A percentile compares a stretch with the other conserved stretches of the same genome.
phyloP scores from a whole-genome alignment of 768 basidiomycete species.

The Collybia sordida region DNA sequence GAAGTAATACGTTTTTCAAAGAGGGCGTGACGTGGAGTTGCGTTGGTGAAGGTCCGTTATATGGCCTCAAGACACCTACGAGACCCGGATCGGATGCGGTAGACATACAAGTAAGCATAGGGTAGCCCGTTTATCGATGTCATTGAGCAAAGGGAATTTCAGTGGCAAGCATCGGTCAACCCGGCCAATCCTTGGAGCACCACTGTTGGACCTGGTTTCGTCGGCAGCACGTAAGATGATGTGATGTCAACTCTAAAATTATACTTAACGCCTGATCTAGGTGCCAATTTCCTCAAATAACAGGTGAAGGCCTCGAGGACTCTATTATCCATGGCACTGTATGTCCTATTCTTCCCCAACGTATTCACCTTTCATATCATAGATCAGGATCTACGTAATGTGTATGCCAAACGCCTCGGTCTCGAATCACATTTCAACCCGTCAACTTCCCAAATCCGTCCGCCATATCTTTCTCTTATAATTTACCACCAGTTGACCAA shows the following conservation, averaged over 20 bases:
- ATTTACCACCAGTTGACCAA: background rate
- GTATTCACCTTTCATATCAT: background rate
- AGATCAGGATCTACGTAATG: slow-evolving; percentile 40
- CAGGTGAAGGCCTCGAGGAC: slow-evolving; percentile 42
- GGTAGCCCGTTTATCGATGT: background rate
- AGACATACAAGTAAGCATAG: slow-evolving; percentile 31
- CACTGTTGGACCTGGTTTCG: slow-evolving; percentile 43
- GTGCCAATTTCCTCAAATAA: slow-evolving; percentile 52
- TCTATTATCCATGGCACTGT: slow-evolving; percentile 43
- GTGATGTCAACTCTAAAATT: background rate
- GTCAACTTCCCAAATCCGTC: slow-evolving; percentile 14
- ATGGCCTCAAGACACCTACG: slow-evolving; percentile 25
- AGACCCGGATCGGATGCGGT: slow-evolving; percentile 25
- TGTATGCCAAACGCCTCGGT: slow-evolving; percentile 41
- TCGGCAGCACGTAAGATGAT: slow-evolving; percentile 35
- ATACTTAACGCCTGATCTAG: slow-evolving; percentile 17
- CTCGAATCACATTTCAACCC: slow-evolving; percentile 33
- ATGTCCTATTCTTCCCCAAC: slow-evolving; percentile 5
- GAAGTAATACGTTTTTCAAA: slow-evolving; percentile 49
- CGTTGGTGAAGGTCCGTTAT: slow-evolving; percentile 36
- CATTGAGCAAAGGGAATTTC: background rate
- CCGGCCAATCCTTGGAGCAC: slow-evolving; percentile 41
- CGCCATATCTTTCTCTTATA: background rate
- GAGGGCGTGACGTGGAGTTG: slow-evolving; percentile 48
- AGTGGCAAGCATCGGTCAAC: slow-evolving; percentile 44